Conservation (phyloP, 2,329 filamentous ascomycete genomes). For the Endothia cerciana region DNA sequence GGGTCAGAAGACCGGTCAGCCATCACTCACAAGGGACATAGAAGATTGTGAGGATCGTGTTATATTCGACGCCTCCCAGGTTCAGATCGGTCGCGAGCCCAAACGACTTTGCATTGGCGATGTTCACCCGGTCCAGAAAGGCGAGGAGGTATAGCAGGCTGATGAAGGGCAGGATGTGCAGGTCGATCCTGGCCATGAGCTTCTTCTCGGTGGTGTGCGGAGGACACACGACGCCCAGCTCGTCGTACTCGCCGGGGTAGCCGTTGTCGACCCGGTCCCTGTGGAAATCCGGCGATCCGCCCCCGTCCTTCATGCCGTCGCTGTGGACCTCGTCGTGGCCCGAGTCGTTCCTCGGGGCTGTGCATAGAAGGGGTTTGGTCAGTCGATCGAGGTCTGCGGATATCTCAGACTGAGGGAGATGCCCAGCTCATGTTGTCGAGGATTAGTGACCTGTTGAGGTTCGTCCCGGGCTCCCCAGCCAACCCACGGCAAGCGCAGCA, state of each 20-base stretch:
- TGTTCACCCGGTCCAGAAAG: conserved; percentile 76
- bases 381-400: not conserved
- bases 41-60: conserved; percentile 78
- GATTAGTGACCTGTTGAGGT: not conserved
- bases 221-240: conserved; percentile 47
- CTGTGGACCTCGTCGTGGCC: conserved; percentile 12
- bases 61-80: conserved; percentile 66
- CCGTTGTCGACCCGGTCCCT: conserved; percentile 19
- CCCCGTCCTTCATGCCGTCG: conserved; percentile 10
- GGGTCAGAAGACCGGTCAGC: not conserved
- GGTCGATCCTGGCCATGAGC: conserved; percentile 72
- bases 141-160: conserved; percentile 73
- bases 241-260: conserved; percentile 36
- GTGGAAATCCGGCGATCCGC: conserved; percentile 17
- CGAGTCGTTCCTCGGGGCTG: conserved; percentile 1
- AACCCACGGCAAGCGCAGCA: too few species aligned
- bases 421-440: not conserved
- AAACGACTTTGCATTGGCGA: conserved; percentile 76
- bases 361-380: not conserved
- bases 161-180: conserved; percentile 72
- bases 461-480: too few species aligned
- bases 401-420: not conserved
- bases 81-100: conserved; percentile 65
- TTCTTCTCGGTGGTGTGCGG: conserved; percentile 64
- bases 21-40: conserved; percentile 52